These are phyloP conservation scores for Syzygium grande DNA, from an alignment of 345 rosid species.

Conservation along the genomic window DNA sequence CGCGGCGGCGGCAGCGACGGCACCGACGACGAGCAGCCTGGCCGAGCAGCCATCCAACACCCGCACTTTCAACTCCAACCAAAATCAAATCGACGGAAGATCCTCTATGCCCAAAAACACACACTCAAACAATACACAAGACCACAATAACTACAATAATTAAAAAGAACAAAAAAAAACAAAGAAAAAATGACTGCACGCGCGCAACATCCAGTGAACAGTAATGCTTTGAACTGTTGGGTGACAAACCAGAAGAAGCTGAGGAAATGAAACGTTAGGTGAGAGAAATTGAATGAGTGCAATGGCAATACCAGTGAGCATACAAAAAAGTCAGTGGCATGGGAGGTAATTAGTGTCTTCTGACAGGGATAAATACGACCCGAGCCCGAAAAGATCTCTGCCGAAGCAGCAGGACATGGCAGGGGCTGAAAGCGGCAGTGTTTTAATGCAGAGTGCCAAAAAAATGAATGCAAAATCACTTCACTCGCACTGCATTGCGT, in stretches of 20 bases:
- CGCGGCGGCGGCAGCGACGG: conserved; percentile 55
- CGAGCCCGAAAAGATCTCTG: conserved; percentile 5
- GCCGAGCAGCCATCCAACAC: conserved; percentile 31
- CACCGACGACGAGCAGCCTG: conserved; percentile 19
- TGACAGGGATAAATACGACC: conserved; percentile 53
- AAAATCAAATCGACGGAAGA: neutral
- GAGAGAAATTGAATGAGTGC: conserved; percentile 4
- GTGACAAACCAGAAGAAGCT: neutral
- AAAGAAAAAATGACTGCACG: neutral
- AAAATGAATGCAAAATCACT: neutral
- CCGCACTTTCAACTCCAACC: neutral
- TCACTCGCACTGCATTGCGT: neutral
- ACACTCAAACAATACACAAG: neutral
- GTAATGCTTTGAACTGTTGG: neutral
- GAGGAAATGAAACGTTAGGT: neutral
- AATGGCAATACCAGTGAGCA: neutral
- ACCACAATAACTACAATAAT: neutral
- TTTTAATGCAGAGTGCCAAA: conserved; percentile 5
- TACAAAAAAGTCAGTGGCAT: conserved; percentile 26
- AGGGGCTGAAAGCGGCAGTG: conserved; percentile 2
- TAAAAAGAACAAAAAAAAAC: neutral
- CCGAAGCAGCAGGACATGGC: conserved; percentile 13
- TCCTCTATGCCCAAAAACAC: neutral
- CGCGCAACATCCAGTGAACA: neutral
- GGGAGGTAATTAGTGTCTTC: conserved; percentile 44